A percentile compares a stretch with the other conserved stretches of the same genome.
Evolutionary conservation across 2,329 filamentous ascomycete species (phyloP).

Genomic region (Pseudogymnoascus sp.): DNA sequence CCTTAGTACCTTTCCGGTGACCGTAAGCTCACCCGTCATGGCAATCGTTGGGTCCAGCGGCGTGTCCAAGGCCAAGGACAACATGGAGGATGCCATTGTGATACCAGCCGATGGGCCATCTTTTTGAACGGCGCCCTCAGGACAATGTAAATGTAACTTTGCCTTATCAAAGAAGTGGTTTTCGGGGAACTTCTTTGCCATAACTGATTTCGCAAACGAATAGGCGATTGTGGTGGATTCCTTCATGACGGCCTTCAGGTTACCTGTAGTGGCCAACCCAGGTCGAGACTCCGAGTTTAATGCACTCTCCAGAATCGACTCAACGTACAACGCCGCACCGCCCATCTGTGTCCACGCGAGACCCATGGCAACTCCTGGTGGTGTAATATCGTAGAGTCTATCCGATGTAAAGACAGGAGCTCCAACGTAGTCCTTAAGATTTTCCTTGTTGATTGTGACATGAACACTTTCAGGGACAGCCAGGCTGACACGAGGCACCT

Average conservation of each 20-base stretch:
- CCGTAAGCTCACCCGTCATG: slow-evolving; percentile 95
- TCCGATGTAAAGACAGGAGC: slow-evolving; percentile 94
- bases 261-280: slow-evolving; percentile 83
- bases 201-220: slow-evolving; percentile 83
- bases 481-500: slow-evolving; percentile 64
- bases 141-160: slow-evolving; percentile 89
- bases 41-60: slow-evolving; percentile 78
- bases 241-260: slow-evolving; percentile 95
- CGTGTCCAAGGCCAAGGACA: slow-evolving; percentile 74
- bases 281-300: slow-evolving; percentile 67
- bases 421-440: slow-evolving; percentile 92
- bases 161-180: slow-evolving; percentile 97
- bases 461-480: slow-evolving; percentile 82
- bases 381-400: slow-evolving; percentile 86
- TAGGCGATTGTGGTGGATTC: slow-evolving; percentile 94
- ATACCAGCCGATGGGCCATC: slow-evolving; percentile 90
- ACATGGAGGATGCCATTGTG: slow-evolving; percentile 91
- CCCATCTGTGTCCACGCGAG: slow-evolving; percentile 97
- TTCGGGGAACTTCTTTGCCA: slow-evolving; percentile 76
- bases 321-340: slow-evolving; percentile 91
- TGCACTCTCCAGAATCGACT: slow-evolving; percentile 85
- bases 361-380: slow-evolving; percentile 93
- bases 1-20: slow-evolving; percentile 90
- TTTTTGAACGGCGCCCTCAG: slow-evolving; percentile 91
- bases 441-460: slow-evolving; percentile 77